Base-by-base conservation (phyloP, 1,284 basidiomycete genomes). In the Ganoderma leucocontextum region DNA sequence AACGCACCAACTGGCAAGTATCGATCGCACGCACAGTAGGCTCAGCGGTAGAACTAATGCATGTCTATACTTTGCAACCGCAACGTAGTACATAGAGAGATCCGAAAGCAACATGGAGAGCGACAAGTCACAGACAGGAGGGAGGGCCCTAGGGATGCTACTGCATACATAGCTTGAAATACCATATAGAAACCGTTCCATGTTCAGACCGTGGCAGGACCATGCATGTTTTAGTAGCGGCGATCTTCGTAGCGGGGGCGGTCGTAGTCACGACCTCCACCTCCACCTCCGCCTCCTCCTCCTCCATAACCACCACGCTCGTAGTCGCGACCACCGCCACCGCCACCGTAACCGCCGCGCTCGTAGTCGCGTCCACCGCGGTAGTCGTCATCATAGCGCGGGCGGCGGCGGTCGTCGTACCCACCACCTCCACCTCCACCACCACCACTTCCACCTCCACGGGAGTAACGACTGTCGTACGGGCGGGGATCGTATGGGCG, bases 401-500 rank as follows among this genome's bases (percentile, higher is more conserved):
- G 72, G 62, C 75, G 74, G 47, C 78, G 77, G 58, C 75, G 74
- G 29, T 78, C 73, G 36, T 82, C 80, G 66, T 77, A 69, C n/a
- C 62, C 66, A 12, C 64, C 64, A 12, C 73, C 73, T 38, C 74
- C 69, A 1, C 29, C 29, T 29, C 29, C 29, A 33, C 63, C 63
- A 33, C 63, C 63, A 10, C 73, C 73, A 38, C 73, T 67, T 19
- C 67, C 62, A 39, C 71, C 70, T 55, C 90, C 89, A 33, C 90
- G 87, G 8, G 86, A 83, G 80, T 94, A 94, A 70, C 92, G 91
- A 72, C 87, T 89, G 78, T 94, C 92, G 78, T 93, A 94, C 0
- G 92, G 92, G 66, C 91, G 87, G 64, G 91, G 93, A 78, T 93
- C 93, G 75, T 95, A 95, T 0, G 87, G 90, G 52, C 93, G 86